phyloP scores from a whole-genome alignment of 257 asterid species.

The Nicotiana tomentosiformis region DNA sequence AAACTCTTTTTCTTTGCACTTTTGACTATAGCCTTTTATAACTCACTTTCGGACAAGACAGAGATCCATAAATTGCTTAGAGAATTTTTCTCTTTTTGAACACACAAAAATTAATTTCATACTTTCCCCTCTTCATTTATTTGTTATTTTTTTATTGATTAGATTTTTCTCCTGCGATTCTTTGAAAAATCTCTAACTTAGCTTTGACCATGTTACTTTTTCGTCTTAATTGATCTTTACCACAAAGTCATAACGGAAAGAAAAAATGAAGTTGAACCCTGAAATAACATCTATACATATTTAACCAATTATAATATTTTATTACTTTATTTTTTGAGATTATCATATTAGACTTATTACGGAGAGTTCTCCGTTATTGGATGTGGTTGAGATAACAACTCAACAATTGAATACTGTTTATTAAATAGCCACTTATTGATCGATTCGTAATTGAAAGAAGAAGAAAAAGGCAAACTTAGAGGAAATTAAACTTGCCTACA shows the following conservation, averaged over 20 bases:
- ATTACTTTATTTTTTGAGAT: no score
- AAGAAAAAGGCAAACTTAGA: no score
- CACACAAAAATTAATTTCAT: not conserved
- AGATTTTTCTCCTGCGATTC: not conserved
- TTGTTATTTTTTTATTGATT: not conserved
- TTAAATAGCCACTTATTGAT: no score
- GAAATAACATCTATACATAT: not conserved
- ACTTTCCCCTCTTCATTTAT: conserved; percentile 9
- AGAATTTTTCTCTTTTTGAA: conserved; percentile 8
- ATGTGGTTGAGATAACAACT: no score
- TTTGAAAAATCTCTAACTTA: not conserved
- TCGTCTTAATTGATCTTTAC: not conserved
- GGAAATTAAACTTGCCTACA: no score
- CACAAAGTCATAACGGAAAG: not conserved
- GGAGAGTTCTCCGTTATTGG: no score
- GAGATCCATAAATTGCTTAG: conserved; percentile 37
- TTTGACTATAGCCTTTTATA: conserved; percentile 60
- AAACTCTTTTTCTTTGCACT: conserved; percentile 31
- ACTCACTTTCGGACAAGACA: conserved; percentile 38
- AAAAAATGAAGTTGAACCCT: not conserved
- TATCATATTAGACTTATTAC: no score
- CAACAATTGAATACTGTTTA: no score
- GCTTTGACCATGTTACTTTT: not conserved
- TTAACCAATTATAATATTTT: no score
- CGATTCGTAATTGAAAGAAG: no score